Evolutionary conservation across 768 basidiomycete species (phyloP).

Genomic region (Phanerodontia chrysosporium): DNA sequence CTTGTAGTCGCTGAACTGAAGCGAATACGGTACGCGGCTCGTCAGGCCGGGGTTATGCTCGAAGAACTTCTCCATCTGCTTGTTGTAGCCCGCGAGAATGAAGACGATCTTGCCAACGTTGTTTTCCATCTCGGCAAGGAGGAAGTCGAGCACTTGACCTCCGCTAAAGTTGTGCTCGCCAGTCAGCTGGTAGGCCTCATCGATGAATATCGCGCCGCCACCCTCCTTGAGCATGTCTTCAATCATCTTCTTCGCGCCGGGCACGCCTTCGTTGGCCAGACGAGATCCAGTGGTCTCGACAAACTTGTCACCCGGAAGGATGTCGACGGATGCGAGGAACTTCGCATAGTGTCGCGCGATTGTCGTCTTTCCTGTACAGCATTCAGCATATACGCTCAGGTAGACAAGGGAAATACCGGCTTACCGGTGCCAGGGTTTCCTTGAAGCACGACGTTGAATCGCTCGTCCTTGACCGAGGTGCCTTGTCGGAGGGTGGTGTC

Average conservation of each 20-base stretch:
- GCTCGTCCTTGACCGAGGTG: slow-evolving; percentile 45
- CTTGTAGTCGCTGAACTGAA: slow-evolving; percentile 59
- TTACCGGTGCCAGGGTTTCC: slow-evolving; percentile 76
- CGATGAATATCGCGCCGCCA: slow-evolving; percentile 65
- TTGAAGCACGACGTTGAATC: slow-evolving; percentile 58
- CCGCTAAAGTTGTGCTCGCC: slow-evolving; percentile 45
- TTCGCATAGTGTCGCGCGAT: slow-evolving; percentile 61
- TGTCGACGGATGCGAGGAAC: slow-evolving; percentile 52
- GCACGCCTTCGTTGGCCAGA: slow-evolving; percentile 53
- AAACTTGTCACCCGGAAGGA: slow-evolving; percentile 50
- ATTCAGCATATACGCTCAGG: neutral
- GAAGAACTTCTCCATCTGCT: slow-evolving; percentile 74
- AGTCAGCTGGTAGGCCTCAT: slow-evolving; percentile 69
- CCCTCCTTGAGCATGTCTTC: slow-evolving; percentile 44
- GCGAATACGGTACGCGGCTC: slow-evolving; percentile 61
- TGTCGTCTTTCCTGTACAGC: slow-evolving; percentile 58
- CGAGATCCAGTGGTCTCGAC: slow-evolving; percentile 61
- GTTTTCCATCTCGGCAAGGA: slow-evolving; percentile 75
- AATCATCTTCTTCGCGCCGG: slow-evolving; percentile 45
- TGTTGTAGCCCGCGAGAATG: slow-evolving; percentile 66
- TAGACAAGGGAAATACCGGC: slow-evolving; percentile 8
- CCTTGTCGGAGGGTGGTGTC: slow-evolving; percentile 54
- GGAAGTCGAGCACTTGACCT: slow-evolving; percentile 58
- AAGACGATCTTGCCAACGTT: slow-evolving; percentile 60
- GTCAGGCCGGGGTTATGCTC: slow-evolving; percentile 68